These are phyloP conservation scores for Saccharomycopsis javanensis DNA, from an alignment of 805 yeast genomes.

Conservation along the genomic window DNA sequence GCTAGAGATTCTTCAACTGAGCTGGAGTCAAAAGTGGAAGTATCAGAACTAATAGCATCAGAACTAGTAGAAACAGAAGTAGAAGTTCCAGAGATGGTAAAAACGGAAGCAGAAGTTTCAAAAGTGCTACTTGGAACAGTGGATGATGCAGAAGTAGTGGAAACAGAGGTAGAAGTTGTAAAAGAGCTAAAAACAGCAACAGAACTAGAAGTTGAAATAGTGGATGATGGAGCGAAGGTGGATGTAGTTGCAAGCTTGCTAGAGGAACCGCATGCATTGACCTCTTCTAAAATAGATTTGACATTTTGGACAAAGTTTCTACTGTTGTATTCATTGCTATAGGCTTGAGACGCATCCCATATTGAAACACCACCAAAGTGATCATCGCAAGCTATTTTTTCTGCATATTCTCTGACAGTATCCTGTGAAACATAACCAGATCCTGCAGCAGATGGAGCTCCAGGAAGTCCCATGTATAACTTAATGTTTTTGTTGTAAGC, in stretches of 20 bases:
- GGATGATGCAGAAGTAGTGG: conserved; percentile 6
- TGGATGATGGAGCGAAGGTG: background rate
- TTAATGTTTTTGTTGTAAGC: conserved; percentile 64
- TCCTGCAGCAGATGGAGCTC: conserved; percentile 46
- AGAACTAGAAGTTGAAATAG: conserved; percentile 4
- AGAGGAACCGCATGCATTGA: conserved; percentile 7
- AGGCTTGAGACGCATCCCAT: conserved; percentile 86
- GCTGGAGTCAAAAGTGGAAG: conserved; percentile 3
- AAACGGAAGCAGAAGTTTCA: too few relatives aligned
- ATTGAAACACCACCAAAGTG: conserved; percentile 78
- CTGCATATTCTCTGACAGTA: conserved; percentile 26
- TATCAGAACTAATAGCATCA: background rate
- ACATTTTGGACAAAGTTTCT: conserved; percentile 9
- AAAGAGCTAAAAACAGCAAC: background rate
- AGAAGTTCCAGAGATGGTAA: too few relatives aligned
- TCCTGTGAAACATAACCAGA: conserved; percentile 47
- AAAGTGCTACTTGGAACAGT: too few relatives aligned
- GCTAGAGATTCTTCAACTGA: background rate
- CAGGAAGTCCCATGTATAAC: conserved; percentile 70
- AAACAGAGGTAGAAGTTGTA: background rate
- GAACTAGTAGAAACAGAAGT: conserved; percentile 1
- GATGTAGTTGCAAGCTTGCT: background rate
- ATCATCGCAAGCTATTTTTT: conserved; percentile 17
- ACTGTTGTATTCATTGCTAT: conserved; percentile 21
- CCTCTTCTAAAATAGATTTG: conserved; percentile 22